Evolutionary conservation across 2,329 filamentous ascomycete species (phyloP), one percentile per base, ranked within the genome.

Genomic region (Neurospora sp.): DNA sequence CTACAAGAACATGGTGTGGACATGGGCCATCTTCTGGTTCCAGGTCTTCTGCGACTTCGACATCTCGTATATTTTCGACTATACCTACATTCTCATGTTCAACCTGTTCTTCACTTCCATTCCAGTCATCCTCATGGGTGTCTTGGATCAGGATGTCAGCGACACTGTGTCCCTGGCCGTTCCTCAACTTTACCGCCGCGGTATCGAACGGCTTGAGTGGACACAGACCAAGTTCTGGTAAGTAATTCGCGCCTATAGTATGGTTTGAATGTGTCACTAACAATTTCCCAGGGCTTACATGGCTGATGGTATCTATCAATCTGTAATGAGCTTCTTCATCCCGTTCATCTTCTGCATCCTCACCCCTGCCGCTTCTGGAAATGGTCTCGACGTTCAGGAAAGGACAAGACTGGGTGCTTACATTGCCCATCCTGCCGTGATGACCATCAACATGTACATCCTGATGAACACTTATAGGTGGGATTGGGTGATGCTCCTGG

Each of bases 1-100:
- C 85, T 99, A 98, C 88, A 99, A 99, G 91, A 99, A 98, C 83
- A 91, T 99, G 81, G 91, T 98, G 68, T 99, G 96, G 96, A 96
- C 93, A 0, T 95, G 97, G 78, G 88, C 91, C 62, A 91, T 99
- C 70, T 97, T 98, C 86, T 98, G 95, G 95, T 99, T 92, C 81
- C 93, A 96, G 79, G 92, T 97, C 69, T 99, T 91, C 81, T 93
- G 92, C 84, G 91, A 97, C 81, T 97, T 96, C 79, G 96, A 99
- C 82, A 93, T 95, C 80, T 95, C 95, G 66, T 98, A 97, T 79
- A 88, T 97, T 68, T 97, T 96, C 82, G 96, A 99, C 80, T 97
- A 97, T 83, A 96, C 93, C 46, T 99, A 98, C 82, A 97, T 99
- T 76, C 86, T 98, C 73, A 87, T 98, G 78, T 97, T 97, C 86